phyloP scores from a whole-genome alignment of 140 eudicot species.

The Erigeron philadelphicus region DNA sequence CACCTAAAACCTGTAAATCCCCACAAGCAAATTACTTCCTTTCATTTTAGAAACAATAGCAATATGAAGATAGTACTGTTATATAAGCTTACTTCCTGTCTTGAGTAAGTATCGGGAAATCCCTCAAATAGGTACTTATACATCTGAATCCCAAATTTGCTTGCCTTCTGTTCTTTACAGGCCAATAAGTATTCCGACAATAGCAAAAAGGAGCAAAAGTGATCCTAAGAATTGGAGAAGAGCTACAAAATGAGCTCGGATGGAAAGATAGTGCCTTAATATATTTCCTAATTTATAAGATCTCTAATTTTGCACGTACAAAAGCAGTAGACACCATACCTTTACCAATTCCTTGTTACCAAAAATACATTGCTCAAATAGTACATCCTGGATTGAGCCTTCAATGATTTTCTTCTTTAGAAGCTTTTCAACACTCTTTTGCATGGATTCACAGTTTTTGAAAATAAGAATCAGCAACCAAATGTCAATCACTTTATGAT shows the following conservation, averaged over 20 bases:
- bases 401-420: slow-evolving; percentile 64
- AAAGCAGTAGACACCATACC: slow-evolving; percentile 40
- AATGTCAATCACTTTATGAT: slow-evolving; percentile 76
- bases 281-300: slow-evolving; percentile 8
- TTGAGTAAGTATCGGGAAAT: slow-evolving; percentile 58
- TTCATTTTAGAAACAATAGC: slow-evolving; percentile 6
- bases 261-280: neutral
- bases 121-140: slow-evolving; percentile 62
- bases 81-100: slow-evolving; percentile 67
- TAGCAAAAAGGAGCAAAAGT: slow-evolving; percentile 57
- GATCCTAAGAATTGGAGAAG: slow-evolving; percentile 43
- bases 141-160: slow-evolving; percentile 62
- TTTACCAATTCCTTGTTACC: slow-evolving; percentile 64
- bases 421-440: slow-evolving; percentile 60
- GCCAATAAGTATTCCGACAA: slow-evolving; percentile 62
- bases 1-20: slow-evolving; percentile 56
- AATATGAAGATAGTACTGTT: slow-evolving; percentile 8
- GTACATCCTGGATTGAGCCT: slow-evolving; percentile 49
- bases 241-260: slow-evolving; percentile 18
- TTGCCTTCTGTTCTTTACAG: slow-evolving; percentile 62
- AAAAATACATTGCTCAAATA: slow-evolving; percentile 73
- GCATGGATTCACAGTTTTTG: slow-evolving; percentile 69
- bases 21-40: slow-evolving; percentile 9
- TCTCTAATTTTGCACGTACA: neutral
- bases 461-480: slow-evolving; percentile 71